These are phyloP conservation scores for Saturnispora bothae DNA, from an alignment of 805 yeast species.

Conservation along the genomic window DNA sequence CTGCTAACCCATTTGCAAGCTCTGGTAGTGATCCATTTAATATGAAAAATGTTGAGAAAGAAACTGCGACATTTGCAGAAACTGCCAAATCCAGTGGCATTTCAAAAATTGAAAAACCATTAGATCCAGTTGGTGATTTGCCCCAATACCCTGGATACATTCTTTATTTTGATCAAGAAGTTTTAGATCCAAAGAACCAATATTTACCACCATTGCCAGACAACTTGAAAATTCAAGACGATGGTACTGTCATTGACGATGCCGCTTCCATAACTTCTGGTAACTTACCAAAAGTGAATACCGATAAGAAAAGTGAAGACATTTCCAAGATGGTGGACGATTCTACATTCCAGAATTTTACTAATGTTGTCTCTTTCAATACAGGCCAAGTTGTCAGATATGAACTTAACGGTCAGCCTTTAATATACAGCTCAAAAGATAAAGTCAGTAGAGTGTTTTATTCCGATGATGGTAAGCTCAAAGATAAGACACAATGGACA, in stretches of 20 bases:
- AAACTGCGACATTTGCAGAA: slow-evolving; percentile 6
- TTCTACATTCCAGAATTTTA: slow-evolving; percentile 67
- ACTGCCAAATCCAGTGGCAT: neutral
- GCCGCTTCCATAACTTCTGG: slow-evolving; percentile 9
- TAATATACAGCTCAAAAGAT: slow-evolving; percentile 60
- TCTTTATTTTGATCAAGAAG: slow-evolving; percentile 65
- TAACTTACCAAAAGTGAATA: slow-evolving; percentile 14
- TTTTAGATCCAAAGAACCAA: slow-evolving; percentile 39
- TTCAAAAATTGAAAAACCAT: neutral
- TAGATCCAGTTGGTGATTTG: slow-evolving; percentile 15
- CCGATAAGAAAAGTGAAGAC: slow-evolving; percentile 31
- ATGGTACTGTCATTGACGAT: slow-evolving; percentile 10
- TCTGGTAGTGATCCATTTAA: slow-evolving; percentile 16
- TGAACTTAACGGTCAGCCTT: slow-evolving; percentile 68
- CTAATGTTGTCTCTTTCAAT: slow-evolving; percentile 65
- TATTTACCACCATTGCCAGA: slow-evolving; percentile 37
- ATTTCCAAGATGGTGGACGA: slow-evolving; percentile 57
- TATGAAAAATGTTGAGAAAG: slow-evolving; percentile 6
- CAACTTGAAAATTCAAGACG: slow-evolving; percentile 11
- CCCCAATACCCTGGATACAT: slow-evolving; percentile 58
- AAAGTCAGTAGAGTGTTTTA: slow-evolving; percentile 36
- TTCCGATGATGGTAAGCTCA: slow-evolving; percentile 17
- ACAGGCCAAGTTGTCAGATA: slow-evolving; percentile 83
- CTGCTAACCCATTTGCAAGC: slow-evolving; percentile 18
- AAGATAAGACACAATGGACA: slow-evolving; percentile 15